Percentiles rank a stretch among this genome's conserved stretches.
These are phyloP conservation scores for Lumnitzera racemosa DNA, from an alignment of 345 rosid genomes.

Conservation along the genomic window DNA sequence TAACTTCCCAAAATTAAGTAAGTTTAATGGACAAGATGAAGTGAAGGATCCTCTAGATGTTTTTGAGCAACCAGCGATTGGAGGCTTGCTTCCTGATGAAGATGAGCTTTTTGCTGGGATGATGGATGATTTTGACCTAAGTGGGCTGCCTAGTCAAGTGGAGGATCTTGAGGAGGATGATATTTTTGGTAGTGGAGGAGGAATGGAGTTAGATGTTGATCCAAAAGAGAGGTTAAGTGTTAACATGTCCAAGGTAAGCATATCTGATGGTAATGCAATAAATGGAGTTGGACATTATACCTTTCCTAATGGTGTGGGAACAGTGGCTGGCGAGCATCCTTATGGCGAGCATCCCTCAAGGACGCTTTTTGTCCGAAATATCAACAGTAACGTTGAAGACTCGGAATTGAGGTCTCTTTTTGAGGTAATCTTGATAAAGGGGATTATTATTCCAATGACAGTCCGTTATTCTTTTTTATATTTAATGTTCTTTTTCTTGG, in stretches of 20 bases:
- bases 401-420: slow-evolving; percentile 76
- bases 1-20: slow-evolving; percentile 35
- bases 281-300: slow-evolving; percentile 43
- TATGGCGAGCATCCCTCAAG: slow-evolving; percentile 96
- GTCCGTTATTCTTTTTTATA: not conserved
- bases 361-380: slow-evolving; percentile 86
- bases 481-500: not conserved
- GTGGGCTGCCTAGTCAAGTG: slow-evolving; percentile 49
- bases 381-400: slow-evolving; percentile 91
- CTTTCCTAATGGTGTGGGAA: slow-evolving; percentile 53
- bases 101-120: slow-evolving; percentile 80
- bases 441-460: too few relatives aligned
- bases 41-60: slow-evolving; percentile 44
- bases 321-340: slow-evolving; percentile 89
- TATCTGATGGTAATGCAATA: slow-evolving; percentile 43
- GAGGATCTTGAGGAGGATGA: slow-evolving; percentile 87
- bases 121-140: slow-evolving; percentile 73
- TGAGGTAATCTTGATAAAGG: slow-evolving; percentile 42
- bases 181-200: slow-evolving; percentile 85
- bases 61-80: slow-evolving; percentile 40
- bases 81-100: slow-evolving; percentile 67
- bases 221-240: slow-evolving; percentile 39
- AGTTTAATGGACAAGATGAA: slow-evolving; percentile 38
- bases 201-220: slow-evolving; percentile 79
- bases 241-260: slow-evolving; percentile 38